Percentiles rank a stretch among this genome's conserved stretches.
These are phyloP conservation scores for Rhodotorula sp. DNA, from an alignment of 1,284 basidiomycete species.

Conservation along the genomic window DNA sequence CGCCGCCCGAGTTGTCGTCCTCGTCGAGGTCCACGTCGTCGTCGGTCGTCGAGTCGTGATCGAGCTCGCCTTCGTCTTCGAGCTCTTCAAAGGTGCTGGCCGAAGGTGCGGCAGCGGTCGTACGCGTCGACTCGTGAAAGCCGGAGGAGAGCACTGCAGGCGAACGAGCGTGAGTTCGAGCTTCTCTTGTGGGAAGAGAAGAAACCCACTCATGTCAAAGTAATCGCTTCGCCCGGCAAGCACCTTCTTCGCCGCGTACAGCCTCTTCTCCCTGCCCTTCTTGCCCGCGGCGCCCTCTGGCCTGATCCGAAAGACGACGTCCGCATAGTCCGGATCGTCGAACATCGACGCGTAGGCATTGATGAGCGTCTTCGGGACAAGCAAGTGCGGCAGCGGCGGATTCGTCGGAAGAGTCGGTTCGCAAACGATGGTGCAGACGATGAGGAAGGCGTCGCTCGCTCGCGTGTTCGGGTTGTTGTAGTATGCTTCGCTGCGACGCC, in stretches of 20 bases:
- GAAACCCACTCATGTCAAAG: slow-evolving; percentile 43
- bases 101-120: neutral
- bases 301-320: slow-evolving; percentile 44
- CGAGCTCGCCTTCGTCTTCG: slow-evolving; percentile 32
- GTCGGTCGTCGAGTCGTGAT: slow-evolving; percentile 12
- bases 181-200: too few species aligned
- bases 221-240: slow-evolving; percentile 49
- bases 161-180: too few species aligned
- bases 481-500: slow-evolving; percentile 45
- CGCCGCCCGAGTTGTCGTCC: slow-evolving; percentile 32
- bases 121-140: slow-evolving; percentile 35
- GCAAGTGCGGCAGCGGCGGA: slow-evolving; percentile 34
- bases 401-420: slow-evolving; percentile 35
- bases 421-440: slow-evolving; percentile 49
- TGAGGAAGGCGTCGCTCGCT: slow-evolving; percentile 47
- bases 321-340: slow-evolving; percentile 45
- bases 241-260: slow-evolving; percentile 51
- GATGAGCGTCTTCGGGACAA: slow-evolving; percentile 44
- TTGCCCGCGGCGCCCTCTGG: slow-evolving; percentile 12
- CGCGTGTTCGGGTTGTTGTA: slow-evolving; percentile 43
- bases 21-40: slow-evolving; percentile 41
- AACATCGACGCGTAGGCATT: slow-evolving; percentile 44
- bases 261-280: slow-evolving; percentile 37
- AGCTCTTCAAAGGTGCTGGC: slow-evolving; percentile 1
- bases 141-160: slow-evolving; percentile 41